These are phyloP conservation scores for Brasenia schreberi DNA, from an alignment of 164 flowering plant species.

Conservation along the genomic window DNA sequence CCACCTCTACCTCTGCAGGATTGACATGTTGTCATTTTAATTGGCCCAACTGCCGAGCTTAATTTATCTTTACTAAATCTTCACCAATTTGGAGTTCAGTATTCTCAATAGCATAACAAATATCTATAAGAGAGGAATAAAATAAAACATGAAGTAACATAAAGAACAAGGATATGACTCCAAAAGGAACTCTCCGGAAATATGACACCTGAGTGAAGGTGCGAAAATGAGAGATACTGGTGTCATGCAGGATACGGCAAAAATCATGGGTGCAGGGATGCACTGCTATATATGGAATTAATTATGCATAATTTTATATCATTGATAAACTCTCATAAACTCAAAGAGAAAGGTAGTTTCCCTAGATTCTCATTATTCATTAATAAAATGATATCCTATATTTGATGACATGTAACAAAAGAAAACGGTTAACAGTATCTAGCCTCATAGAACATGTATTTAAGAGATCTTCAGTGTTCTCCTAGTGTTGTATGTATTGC, in stretches of 20 bases:
- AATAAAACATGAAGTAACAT: not conserved
- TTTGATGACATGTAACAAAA: no score
- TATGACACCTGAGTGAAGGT: not conserved
- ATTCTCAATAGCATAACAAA: not conserved
- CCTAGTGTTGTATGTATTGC: no score
- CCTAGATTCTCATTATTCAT: not conserved
- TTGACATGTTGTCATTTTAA: no score
- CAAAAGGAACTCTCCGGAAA: not conserved
- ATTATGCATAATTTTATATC: no score
- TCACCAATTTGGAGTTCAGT: not conserved
- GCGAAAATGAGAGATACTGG: not conserved
- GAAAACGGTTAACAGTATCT: no score
- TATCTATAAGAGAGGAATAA: not conserved
- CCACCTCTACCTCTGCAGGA: constrained; percentile 62
- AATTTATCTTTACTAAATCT: no score
- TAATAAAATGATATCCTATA: no score
- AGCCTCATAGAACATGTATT: no score
- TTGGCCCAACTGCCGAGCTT: not conserved
- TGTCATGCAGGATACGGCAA: not conserved
- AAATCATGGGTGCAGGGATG: no score
- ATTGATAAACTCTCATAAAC: not conserved
- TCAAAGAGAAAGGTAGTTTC: not conserved
- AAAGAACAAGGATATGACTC: not conserved
- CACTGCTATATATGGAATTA: not conserved
- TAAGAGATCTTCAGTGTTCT: no score